Percentiles rank a stretch among this genome's conserved stretches.
phyloP scores from a whole-genome alignment of 2,329 filamentous ascomycete species.

The Berkeleyomyces basicola region DNA sequence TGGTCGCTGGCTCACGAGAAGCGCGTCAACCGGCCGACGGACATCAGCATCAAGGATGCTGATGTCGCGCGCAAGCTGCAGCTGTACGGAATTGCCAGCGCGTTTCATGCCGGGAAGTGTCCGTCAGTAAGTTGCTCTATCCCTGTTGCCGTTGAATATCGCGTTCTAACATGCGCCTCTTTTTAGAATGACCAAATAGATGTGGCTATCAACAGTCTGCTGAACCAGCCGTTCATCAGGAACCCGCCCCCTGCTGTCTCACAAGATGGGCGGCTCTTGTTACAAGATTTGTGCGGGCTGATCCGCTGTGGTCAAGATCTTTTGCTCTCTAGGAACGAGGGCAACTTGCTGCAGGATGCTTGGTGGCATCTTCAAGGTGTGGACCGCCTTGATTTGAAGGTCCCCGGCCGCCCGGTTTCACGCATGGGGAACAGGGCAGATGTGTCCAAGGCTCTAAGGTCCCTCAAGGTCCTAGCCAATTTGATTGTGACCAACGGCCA shows the following conservation, averaged over 20 bases:
- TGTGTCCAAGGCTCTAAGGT: conserved; percentile 66
- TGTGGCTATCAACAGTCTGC: conserved; percentile 76
- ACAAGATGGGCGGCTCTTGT: conserved; percentile 60
- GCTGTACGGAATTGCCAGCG: conserved; percentile 75
- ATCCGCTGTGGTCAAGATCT: conserved; percentile 73
- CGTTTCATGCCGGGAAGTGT: conserved; percentile 77
- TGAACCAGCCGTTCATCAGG: conserved; percentile 52
- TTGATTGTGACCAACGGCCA: conserved; percentile 91
- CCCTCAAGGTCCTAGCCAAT: conserved; percentile 72
- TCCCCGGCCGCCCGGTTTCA: conserved; percentile 50
- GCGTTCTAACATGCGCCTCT: conserved; percentile 11
- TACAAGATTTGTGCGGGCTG: conserved; percentile 61
- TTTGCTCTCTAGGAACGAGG: conserved; percentile 83
- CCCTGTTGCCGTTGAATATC: neutral
- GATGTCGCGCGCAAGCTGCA: conserved; percentile 91
- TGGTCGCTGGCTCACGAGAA: neutral
- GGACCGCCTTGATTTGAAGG: conserved; percentile 41
- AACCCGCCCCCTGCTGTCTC: conserved; percentile 65
- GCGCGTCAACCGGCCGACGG: conserved; percentile 57
- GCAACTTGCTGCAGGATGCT: conserved; percentile 88
- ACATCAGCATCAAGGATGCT: conserved; percentile 60
- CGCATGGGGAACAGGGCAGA: conserved; percentile 70
- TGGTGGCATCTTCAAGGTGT: conserved; percentile 83
- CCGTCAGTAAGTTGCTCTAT: conserved; percentile 50
- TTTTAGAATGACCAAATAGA: conserved; percentile 84